A percentile compares a stretch with the other conserved stretches of the same genome.
These are phyloP conservation scores for Vanrija sp. DNA, from an alignment of 1,284 basidiomycete genomes.

Conservation along the genomic window DNA sequence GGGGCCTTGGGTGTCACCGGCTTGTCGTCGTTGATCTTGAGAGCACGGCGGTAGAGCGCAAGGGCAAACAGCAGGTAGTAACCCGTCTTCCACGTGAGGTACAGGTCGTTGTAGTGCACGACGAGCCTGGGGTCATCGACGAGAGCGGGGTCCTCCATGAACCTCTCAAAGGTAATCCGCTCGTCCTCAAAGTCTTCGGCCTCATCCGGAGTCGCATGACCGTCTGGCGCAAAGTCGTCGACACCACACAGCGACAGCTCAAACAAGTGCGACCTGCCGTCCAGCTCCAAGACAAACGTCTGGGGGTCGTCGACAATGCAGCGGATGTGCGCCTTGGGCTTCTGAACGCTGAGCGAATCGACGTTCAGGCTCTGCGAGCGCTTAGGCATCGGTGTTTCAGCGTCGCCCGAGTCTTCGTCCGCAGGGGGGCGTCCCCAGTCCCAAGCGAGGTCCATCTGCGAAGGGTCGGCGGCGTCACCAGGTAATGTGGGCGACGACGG, in stretches of 20 bases:
- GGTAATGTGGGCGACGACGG: conserved; percentile 9
- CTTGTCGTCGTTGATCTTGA: conserved; percentile 15
- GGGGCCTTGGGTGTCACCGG: conserved; percentile 1
- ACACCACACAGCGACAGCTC: conserved; percentile 50
- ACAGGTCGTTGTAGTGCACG: conserved; percentile 50
- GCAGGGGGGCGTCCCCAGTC: conserved; percentile 38
- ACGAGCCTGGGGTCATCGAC: conserved; percentile 53
- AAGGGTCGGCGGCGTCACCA: background rate
- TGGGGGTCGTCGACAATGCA: conserved; percentile 48
- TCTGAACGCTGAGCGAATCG: no score
- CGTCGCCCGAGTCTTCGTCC: background rate
- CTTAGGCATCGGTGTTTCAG: background rate
- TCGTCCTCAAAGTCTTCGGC: conserved; percentile 47
- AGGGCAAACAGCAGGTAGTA: conserved; percentile 53
- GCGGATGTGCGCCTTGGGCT: no score
- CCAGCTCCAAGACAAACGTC: conserved; percentile 51
- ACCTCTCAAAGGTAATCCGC: conserved; percentile 53
- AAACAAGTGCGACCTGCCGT: conserved; percentile 49
- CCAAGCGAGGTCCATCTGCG: conserved; percentile 45
- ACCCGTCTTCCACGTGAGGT: conserved; percentile 54
- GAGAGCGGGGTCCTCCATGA: conserved; percentile 52
- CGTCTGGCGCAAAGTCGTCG: conserved; percentile 32
- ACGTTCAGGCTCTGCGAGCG: conserved; percentile 9
- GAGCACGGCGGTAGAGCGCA: conserved; percentile 50
- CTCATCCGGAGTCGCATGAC: conserved; percentile 25